Evolutionary conservation across 176 grass and related monocot species (phyloP).

Genomic region (Dactylis glomerata): DNA sequence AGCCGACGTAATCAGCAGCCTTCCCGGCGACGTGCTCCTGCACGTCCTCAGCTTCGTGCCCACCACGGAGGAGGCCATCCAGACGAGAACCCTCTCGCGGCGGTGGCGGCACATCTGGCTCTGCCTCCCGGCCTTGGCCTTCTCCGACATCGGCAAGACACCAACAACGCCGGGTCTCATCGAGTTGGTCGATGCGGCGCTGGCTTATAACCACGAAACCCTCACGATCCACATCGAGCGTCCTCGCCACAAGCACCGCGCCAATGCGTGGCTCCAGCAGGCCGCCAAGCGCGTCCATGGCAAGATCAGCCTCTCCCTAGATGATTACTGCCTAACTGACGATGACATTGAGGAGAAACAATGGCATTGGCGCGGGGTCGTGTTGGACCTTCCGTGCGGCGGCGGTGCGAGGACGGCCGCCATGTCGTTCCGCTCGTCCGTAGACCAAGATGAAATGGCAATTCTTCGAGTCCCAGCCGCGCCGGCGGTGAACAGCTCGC

Average conservation of each 20-base stretch:
- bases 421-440: background rate
- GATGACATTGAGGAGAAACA: background rate
- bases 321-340: background rate
- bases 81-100: background rate
- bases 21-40: background rate
- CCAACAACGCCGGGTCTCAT: background rate
- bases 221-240: background rate
- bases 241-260: background rate
- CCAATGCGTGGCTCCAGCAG: background rate
- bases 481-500: background rate
- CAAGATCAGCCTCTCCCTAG: background rate
- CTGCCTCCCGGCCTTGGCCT: background rate
- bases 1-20: background rate
- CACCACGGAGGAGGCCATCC: background rate
- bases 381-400: background rate
- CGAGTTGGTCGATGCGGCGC: background rate
- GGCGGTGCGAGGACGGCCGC: background rate
- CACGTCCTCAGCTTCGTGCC: background rate
- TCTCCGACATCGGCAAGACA: background rate
- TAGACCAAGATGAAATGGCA: background rate
- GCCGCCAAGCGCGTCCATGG: background rate
- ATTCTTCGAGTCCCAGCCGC: background rate
- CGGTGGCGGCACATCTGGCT: background rate
- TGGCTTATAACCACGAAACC: background rate
- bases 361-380: background rate